Base-by-base conservation (phyloP, 257 asterid genomes). In the Nicotiana tomentosiformis region DNA sequence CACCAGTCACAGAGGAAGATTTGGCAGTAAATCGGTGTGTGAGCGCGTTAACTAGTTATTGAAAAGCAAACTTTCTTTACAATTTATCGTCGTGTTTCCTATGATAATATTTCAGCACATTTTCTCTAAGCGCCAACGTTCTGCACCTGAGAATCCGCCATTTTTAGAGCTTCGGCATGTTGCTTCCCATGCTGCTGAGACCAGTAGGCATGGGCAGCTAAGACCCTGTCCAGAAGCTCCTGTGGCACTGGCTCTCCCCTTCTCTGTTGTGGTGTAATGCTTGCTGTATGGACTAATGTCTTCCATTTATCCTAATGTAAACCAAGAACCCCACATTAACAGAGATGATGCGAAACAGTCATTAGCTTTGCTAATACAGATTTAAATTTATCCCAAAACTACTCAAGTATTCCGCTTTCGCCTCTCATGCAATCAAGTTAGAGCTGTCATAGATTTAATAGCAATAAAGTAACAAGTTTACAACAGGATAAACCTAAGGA, bases 211-310 rank as follows among this genome's bases (percentile, higher is more conserved):
- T 94, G 97, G 26, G 96, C 98, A 1, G 91, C 68, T 23, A 94
- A 70, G 37, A 93, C 97, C 14, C 98, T 91, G 86, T 92, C 93
- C 82, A 94, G 66, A 84, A 94, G 93, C 81, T 94, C 97, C 79
- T 94, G 98, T 10, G 98, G 98, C 84, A 94, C 97, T 3, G 97
- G 93, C 88, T 94, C 96, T 37, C 98, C 98, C 55, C 98, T 84
- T 81, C 98, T 89, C 82, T 94, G 98, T 81, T 93, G 98, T 46
- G 97, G 98, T 84, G 97, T 85, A 62, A 94, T 94, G 93, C 96
- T 92, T 57, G 96, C 98, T 11, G 98, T 94, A 76, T 93, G 98
- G 35, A 94, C 98, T 83, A 94, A 86, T 20, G 98, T 94, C 87
- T 94, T 94, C 98, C 98, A 94, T 86, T 94, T 94, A 86, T 94